Percentiles rank a stretch among this genome's conserved stretches.
Evolutionary conservation across 2,329 filamentous ascomycete species (phyloP).

Genomic region (Fusarium luffae): DNA sequence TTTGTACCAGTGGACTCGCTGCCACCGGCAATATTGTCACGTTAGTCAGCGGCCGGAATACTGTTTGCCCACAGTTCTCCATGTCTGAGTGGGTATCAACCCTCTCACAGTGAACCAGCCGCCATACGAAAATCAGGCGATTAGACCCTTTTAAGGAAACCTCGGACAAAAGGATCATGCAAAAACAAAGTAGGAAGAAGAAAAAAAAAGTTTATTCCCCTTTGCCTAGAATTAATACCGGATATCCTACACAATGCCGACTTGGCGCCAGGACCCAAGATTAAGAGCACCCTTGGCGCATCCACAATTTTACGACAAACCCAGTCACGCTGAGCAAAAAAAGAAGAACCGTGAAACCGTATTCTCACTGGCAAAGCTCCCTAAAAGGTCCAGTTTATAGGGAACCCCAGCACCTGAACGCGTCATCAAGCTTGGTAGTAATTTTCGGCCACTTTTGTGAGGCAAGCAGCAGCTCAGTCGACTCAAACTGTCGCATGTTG

Average conservation of each 20-base stretch:
- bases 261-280: conserved; percentile 9
- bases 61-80: background rate
- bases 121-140: background rate
- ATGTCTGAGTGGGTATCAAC: background rate
- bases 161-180: background rate
- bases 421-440: background rate
- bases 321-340: conserved; percentile 10
- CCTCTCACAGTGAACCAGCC: background rate
- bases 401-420: background rate
- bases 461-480: background rate
- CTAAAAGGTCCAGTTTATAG: background rate
- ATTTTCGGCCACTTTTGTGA: background rate
- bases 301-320: conserved; percentile 25
- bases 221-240: conserved; percentile 14
- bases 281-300: conserved; percentile 12
- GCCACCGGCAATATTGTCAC: background rate
- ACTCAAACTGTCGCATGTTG: background rate
- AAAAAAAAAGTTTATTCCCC: conserved; percentile 1
- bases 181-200: background rate
- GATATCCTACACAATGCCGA: conserved; percentile 18
- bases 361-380: background rate
- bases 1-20: background rate
- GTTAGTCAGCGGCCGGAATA: background rate
- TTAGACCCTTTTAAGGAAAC: background rate
- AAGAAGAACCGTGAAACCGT: background rate